Percentiles rank a stretch among this genome's conserved stretches.
Evolutionary conservation across 352 stramenopile species (phyloP).

Genomic region (Pythium phragmitis): DNA sequence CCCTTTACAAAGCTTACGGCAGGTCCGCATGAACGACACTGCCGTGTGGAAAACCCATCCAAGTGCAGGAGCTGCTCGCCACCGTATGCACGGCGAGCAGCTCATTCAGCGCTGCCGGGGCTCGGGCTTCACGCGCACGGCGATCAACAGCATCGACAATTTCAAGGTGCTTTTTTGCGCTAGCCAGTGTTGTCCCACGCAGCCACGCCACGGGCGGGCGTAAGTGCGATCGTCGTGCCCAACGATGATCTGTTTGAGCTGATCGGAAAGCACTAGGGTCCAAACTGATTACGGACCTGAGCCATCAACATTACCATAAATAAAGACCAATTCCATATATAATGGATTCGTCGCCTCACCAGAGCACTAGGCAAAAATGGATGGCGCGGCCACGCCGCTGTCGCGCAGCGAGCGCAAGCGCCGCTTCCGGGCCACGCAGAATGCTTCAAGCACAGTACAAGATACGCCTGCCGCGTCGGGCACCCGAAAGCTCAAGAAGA

Average conservation of each 20-base stretch:
- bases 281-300: neutral
- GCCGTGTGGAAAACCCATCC: neutral
- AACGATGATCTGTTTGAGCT: too few relatives aligned
- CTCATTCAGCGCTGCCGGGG: slow-evolving; percentile 20
- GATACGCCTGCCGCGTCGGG: neutral
- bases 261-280: too few relatives aligned
- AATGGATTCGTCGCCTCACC: neutral
- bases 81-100: neutral
- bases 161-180: slow-evolving; percentile 12
- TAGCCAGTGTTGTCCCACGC: neutral
- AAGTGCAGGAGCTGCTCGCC: neutral
- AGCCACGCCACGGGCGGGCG: neutral
- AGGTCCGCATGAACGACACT: neutral
- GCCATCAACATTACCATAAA: neutral
- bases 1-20: neutral
- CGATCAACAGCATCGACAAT: slow-evolving; percentile 12
- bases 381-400: neutral
- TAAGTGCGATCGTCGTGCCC: slow-evolving; percentile 4
- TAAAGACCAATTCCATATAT: neutral
- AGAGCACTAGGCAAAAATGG: neutral
- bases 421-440: slow-evolving; percentile 9
- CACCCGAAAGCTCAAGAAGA: slow-evolving; percentile 29
- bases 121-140: slow-evolving; percentile 15
- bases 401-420: slow-evolving; percentile 27
- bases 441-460: neutral